phyloP scores from a whole-genome alignment of 2,329 filamentous ascomycete genomes.

The Penicillium corylophilum region DNA sequence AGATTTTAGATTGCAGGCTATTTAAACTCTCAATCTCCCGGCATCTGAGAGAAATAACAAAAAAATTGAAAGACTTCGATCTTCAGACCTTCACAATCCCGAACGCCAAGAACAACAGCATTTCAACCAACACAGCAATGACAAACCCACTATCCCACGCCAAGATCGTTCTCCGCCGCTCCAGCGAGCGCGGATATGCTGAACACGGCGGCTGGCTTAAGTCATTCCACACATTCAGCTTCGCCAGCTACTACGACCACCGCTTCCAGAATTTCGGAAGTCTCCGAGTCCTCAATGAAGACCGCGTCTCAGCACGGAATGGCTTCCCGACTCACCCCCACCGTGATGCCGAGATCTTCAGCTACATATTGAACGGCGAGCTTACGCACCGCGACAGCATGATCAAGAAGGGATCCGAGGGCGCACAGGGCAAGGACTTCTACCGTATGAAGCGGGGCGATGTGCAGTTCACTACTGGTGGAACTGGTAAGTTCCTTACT shows the following conservation, averaged over 20 bases:
- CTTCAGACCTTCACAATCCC: not conserved
- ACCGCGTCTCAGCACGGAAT: slow-evolving; percentile 69
- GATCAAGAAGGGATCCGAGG: slow-evolving; percentile 67
- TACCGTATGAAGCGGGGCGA: slow-evolving; percentile 74
- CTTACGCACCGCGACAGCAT: slow-evolving; percentile 86
- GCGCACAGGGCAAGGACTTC: slow-evolving; percentile 60
- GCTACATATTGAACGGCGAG: slow-evolving; percentile 80
- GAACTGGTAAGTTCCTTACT: slow-evolving; percentile 55
- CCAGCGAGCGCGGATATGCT: slow-evolving; percentile 68
- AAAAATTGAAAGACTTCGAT: not conserved
- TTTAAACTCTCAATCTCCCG: slow-evolving; percentile 2
- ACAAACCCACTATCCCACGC: slow-evolving; percentile 64
- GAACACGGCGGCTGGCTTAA: slow-evolving; percentile 88
- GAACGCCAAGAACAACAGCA: not conserved
- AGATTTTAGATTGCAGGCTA: slow-evolving; percentile 5
- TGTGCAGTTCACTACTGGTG: slow-evolving; percentile 88
- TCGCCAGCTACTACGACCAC: slow-evolving; percentile 70
- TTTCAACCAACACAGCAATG: slow-evolving; percentile 50
- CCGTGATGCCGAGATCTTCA: slow-evolving; percentile 86
- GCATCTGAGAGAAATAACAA: not conserved
- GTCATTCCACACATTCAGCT: slow-evolving; percentile 82
- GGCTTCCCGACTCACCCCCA: slow-evolving; percentile 86
- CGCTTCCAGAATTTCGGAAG: slow-evolving; percentile 68
- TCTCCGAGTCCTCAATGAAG: slow-evolving; percentile 84
- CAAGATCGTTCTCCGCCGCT: slow-evolving; percentile 73